Conservation (phyloP, 495 filamentous ascomycete genomes). For the Lasiosphaeria ovina region DNA sequence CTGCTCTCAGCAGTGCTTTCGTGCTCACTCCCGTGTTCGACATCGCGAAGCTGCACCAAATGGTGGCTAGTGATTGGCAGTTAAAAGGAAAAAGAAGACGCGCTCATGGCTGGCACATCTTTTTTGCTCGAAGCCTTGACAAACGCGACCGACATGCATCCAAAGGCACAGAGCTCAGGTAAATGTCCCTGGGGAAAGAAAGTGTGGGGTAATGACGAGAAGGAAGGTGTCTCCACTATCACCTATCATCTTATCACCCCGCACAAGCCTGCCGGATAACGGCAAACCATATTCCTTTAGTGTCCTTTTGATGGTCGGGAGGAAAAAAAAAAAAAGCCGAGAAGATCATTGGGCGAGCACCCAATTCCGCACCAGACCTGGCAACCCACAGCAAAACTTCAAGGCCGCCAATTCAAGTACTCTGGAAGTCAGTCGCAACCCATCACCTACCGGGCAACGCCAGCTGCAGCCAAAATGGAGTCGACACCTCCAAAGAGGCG, state of each 20-base stretch:
- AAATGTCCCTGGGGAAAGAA: too few species aligned
- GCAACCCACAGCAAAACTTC: background rate
- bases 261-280: constrained; percentile 17
- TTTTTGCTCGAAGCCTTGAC: too few species aligned
- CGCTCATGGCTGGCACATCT: too few species aligned
- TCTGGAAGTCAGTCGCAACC: background rate
- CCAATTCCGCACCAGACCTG: background rate
- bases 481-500: constrained; percentile 45
- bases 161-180: background rate
- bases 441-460: background rate
- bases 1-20: constrained; percentile 82
- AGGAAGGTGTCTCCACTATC: too few species aligned
- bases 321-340: constrained; percentile 22
- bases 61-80: constrained; percentile 3
- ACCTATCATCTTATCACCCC: constrained; percentile 12
- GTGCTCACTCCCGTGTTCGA: constrained; percentile 61
- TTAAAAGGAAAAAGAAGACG: background rate
- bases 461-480: constrained; percentile 35
- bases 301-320: constrained; percentile 17
- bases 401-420: background rate
- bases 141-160: too few species aligned
- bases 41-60: constrained; percentile 35
- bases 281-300: constrained; percentile 9
- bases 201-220: too few species aligned
- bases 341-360: too few species aligned